phyloP scores from a whole-genome alignment of 2,329 filamentous ascomycete genomes.

The Colletotrichum nymphaeae region DNA sequence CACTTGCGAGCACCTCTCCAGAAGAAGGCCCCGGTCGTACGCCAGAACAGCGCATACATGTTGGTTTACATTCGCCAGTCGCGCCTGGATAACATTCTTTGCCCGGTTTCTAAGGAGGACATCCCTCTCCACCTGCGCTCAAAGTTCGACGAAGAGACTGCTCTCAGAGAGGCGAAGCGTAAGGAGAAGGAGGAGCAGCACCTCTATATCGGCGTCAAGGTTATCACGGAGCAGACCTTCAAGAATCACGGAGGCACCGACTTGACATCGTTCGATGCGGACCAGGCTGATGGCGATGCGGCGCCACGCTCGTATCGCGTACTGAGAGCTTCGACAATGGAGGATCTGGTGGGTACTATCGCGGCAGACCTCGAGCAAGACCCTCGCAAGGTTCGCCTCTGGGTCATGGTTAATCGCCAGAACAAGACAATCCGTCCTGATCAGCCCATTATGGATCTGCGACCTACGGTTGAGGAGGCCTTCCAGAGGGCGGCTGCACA shows the following conservation, averaged over 20 bases:
- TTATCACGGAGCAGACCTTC: conserved; percentile 87
- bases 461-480: conserved; percentile 81
- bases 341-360: conserved; percentile 78
- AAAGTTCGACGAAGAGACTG: conserved; percentile 83
- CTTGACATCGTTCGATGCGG: conserved; percentile 75
- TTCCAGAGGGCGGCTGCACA: conserved; percentile 63
- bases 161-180: conserved; percentile 77
- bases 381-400: conserved; percentile 79
- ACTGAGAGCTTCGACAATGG: conserved; percentile 79
- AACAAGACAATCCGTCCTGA: conserved; percentile 97
- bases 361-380: conserved; percentile 77
- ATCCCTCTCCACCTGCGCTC: conserved; percentile 81
- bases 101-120: conserved; percentile 79
- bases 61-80: conserved; percentile 95
- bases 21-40: conserved; percentile 69
- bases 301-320: conserved; percentile 80
- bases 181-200: conserved; percentile 96
- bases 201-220: conserved; percentile 86
- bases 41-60: conserved; percentile 94
- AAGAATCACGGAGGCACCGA: conserved; percentile 86
- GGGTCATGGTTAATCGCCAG: conserved; percentile 98
- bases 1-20: conserved; percentile 56
- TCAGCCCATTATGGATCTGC: conserved; percentile 81
- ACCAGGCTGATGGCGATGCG: conserved; percentile 70
- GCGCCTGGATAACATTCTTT: conserved; percentile 83